Evolutionary conservation across 1,139 yeast species (phyloP), one percentile per base, ranked within the genome.

Genomic region (Schwanniomyces etchellsii): DNA sequence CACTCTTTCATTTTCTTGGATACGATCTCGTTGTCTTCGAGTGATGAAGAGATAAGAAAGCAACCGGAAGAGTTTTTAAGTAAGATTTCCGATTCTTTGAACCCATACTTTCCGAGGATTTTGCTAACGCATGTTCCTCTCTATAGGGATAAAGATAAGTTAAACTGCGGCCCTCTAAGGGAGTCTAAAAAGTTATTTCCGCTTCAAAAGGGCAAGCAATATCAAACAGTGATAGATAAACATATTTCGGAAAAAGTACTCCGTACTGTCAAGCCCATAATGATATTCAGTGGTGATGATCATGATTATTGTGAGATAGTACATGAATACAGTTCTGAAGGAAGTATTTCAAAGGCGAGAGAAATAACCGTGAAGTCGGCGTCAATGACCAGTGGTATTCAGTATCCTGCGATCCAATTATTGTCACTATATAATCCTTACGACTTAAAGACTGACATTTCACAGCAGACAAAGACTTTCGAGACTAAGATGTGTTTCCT

Each of bases 371-470:
- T 88, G 12, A 91, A 91, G 50, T 75, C 95, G 1, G 77, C 84
- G 34, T 83, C 96, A 2, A 85, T 91, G 95, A 88, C 95, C 14
- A 84, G 86, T 70, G 97, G 97, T 0, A 78, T 91, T 23, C 57
- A 66, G 17, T 64, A 64, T 32, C 98, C 98, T 0, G 97, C 96
- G 0, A 71, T 88, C 30, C 96, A 91, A 49, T 55, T 91, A 24
- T 55, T 91, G 9, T 78, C 95, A 0, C 62, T 91, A 28, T 58
- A 71, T 51, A 77, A 80, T 38, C 74, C 79, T 2, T 48, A 48
- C 18, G 39, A 40, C 11, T 32, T 40, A 11, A 38, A 46, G 18
- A 39, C 37, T 10, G 26, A 26, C 4, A 27, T 28, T 11, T 32
- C 33, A 2, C 4, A 22, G 6, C 29, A 25, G 4, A 34, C 40